Evolutionary conservation across 1,139 yeast genomes (phyloP), one percentile per base, ranked within the genome.

Genomic region (Martiniozyma asiatica): DNA sequence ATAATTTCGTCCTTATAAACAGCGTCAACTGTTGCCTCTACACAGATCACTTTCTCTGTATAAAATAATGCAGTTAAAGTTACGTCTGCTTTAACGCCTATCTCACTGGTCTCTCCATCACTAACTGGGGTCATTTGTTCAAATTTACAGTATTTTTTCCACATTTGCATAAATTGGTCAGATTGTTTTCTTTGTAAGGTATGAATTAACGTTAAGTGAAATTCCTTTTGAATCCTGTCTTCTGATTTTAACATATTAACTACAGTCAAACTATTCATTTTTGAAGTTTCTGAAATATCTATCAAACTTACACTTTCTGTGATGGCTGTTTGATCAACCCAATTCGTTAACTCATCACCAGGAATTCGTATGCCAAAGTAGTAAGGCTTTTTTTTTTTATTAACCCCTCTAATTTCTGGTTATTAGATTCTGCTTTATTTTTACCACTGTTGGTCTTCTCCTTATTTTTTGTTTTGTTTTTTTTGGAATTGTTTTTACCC

Each of bases 141-240:
- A 14, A 30, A 14, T 43, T 29, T 54, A 27, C 19, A 8, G 22
- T 48, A 46, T 4, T 24, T 18, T 6, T 40, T 38, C 48, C 51
- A 48, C 4, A 41, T 15, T 2, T 30, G 18, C 16, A 34, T 36
- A 8, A 26, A 18, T 8, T 30, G 26, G 12, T 43, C 32, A 27
- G 53, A 53, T n/a, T 42, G 35, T 11, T 51, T 42, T 56, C 63
- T 56, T 6, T 54, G 30, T n/a, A 42, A 44, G 29, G 50, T 48
- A 48, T 89, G 97, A 0, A 73, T 69, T 26, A 87, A 51, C 0
- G 98, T 89, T 2, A 87, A 70, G 49, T 89, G 98, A 44, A 84
- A 79, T 23, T 61, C 64, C 0, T 47, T 33, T 43, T 77, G 85
- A 1, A 77, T 51, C 22, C 74, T 55, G 3, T 55, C 43, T 0